Conservation (phyloP, 768 basidiomycete genomes). For the Suillus occidentalis region DNA sequence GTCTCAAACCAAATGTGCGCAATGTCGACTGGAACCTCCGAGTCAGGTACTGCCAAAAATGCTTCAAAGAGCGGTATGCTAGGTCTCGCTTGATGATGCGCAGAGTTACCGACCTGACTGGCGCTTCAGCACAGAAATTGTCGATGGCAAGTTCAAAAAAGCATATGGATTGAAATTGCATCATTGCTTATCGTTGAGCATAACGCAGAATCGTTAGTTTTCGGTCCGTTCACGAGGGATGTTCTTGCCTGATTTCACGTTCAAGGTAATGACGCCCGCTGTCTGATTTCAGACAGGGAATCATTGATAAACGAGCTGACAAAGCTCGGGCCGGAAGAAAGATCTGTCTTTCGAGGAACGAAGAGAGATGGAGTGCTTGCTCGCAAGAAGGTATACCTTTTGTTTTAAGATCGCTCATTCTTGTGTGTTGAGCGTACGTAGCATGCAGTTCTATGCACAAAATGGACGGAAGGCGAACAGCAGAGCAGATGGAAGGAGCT, state of each 20-base stretch:
- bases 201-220: not conserved
- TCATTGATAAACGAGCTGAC: not conserved
- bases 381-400: not conserved
- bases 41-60: constrained; percentile 9
- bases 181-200: not conserved
- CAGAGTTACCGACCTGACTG: not conserved
- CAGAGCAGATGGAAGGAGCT: constrained; percentile 35
- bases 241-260: not conserved
- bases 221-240: not conserved
- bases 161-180: not conserved
- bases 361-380: not conserved
- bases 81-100: not conserved
- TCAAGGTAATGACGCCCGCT: not conserved
- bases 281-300: not conserved
- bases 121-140: not conserved
- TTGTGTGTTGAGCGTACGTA: not conserved
- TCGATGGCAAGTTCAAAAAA: not conserved
- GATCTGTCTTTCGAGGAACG: not conserved
- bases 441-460: not conserved
- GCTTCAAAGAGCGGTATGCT: constrained; percentile 1
- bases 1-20: constrained; percentile 7
- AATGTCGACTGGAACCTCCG: constrained; percentile 8
- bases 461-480: constrained; percentile 12
- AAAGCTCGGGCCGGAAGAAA: not conserved
- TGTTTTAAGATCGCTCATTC: not conserved